Evolutionary conservation across 192 early-diverging fungal genomes (phyloP), one percentile per base, ranked within the genome.

Genomic region (Spizellomyces sp.): DNA sequence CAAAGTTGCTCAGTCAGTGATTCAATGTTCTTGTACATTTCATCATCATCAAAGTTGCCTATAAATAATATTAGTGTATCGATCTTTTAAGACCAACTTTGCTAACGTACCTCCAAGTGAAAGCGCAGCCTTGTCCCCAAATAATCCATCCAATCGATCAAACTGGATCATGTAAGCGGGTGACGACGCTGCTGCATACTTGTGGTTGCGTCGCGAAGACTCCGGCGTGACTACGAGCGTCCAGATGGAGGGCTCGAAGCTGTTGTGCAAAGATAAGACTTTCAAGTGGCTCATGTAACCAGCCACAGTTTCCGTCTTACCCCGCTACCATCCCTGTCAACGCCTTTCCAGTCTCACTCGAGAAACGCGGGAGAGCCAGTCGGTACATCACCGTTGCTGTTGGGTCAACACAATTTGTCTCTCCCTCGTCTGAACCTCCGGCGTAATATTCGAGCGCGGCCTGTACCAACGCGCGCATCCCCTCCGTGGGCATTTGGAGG

Each of bases 401-500:
- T 5, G 59, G 22, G 59, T 9, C 64, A 46, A 17, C 45, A n/a
- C 15, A 14, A 65, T 65, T 41, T 43, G 12, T 3, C 5, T 50
- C 44, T 4, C 15, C 14, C 15, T 65, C 64, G 4, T 65, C 68
- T 19, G 9, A 21, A 1, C 43, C 10, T 14, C 48, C 17, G 1
- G 36, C 5, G 44, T 77, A 71, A 22, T 52, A 27, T 36, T 66
- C 42, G 15, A 75, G 44, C 4, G 73, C 63, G n/a, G 60, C 67
- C 48, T 68, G 62, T 10, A 80, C 56, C 5, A 80, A 44, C 27
- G 46, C 46, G 2, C 78, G 64, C 41, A 75, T 21, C 8, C 36
- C 71, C 45, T 79, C 76, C 10, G 14, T 15, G 15, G 78, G 78
- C 43, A 80, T 74, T 9, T 17, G 45, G 9, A 70, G 55, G 1